Percentiles rank a stretch among this genome's conserved stretches.
phyloP scores from a whole-genome alignment of 345 rosid species.

The Corymbia maculata region DNA sequence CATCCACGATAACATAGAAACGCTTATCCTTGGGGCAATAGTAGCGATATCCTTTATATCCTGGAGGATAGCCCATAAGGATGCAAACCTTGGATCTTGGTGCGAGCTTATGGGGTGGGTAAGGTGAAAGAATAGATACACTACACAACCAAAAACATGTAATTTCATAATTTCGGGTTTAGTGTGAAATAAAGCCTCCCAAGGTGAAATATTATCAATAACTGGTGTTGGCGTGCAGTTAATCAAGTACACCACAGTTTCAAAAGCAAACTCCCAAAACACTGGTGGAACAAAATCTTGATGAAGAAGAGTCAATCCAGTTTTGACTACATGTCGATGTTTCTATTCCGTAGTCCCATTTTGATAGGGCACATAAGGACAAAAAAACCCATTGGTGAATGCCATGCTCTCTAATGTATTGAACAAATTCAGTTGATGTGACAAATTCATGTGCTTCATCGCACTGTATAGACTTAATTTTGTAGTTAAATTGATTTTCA shows the following conservation, averaged over 20 bases:
- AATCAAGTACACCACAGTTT: neutral
- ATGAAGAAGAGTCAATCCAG: neutral
- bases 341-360: rapidly evolving
- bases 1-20: neutral
- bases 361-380: neutral
- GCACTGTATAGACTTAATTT: neutral
- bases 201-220: neutral
- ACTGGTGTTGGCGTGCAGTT: neutral
- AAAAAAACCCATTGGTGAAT: rapidly evolving
- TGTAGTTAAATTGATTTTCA: neutral
- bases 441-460: neutral
- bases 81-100: neutral
- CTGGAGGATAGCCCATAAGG: neutral
- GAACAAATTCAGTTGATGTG: neutral
- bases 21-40: neutral
- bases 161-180: too few relatives aligned
- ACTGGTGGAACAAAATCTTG: neutral
- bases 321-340: neutral
- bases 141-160: neutral
- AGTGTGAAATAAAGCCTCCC: neutral
- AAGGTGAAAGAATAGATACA: neutral
- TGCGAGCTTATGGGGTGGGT: neutral
- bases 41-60: neutral
- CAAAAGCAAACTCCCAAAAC: neutral
- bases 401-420: neutral